A percentile compares a stretch with the other conserved stretches of the same genome.
Evolutionary conservation across 208 protist species (phyloP).

Genomic region (Crithidia fasciculata): DNA sequence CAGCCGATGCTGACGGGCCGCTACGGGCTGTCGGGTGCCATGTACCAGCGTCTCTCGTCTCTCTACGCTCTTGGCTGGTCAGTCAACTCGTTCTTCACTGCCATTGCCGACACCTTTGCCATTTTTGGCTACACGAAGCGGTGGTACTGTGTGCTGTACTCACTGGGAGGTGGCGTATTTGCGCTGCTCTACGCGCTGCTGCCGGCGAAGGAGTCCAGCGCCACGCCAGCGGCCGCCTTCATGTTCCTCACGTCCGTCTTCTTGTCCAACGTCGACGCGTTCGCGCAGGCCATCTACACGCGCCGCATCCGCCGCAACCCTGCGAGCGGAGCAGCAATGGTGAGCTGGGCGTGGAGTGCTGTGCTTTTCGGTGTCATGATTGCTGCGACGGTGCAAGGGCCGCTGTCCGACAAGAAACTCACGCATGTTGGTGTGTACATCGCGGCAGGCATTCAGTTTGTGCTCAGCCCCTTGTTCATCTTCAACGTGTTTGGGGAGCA

Average conservation of each 20-base stretch:
- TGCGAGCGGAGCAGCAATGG: slow-evolving; percentile 40
- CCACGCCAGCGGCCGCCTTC: slow-evolving; percentile 41
- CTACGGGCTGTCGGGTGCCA: slow-evolving; percentile 10
- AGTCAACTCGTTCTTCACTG: slow-evolving; percentile 50
- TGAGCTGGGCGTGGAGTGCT: slow-evolving; percentile 68
- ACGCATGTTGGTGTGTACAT: slow-evolving; percentile 52
- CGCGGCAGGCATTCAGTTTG: slow-evolving; percentile 45
- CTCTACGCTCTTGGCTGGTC: slow-evolving; percentile 49
- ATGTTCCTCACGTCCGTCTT: slow-evolving; percentile 56
- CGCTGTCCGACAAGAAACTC: slow-evolving; percentile 51
- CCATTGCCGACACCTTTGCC: slow-evolving; percentile 51
- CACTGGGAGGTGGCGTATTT: slow-evolving; percentile 35
- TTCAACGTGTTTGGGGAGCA: slow-evolving; percentile 71
- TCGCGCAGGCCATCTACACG: slow-evolving; percentile 74
- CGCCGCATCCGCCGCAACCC: slow-evolving; percentile 56
- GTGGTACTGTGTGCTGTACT: slow-evolving; percentile 65
- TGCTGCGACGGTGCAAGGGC: slow-evolving; percentile 47
- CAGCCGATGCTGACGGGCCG: slow-evolving; percentile 30
- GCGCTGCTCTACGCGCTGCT: slow-evolving; percentile 51
- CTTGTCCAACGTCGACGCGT: slow-evolving; percentile 69
- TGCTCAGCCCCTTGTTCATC: slow-evolving; percentile 45
- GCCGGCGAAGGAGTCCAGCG: slow-evolving; percentile 41
- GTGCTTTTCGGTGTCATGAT: slow-evolving; percentile 51
- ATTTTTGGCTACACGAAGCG: slow-evolving; percentile 81
- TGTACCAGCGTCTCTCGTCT: slow-evolving; percentile 47